phyloP scores from a whole-genome alignment of 2,329 filamentous ascomycete genomes.

The Cladorrhinum sp. region DNA sequence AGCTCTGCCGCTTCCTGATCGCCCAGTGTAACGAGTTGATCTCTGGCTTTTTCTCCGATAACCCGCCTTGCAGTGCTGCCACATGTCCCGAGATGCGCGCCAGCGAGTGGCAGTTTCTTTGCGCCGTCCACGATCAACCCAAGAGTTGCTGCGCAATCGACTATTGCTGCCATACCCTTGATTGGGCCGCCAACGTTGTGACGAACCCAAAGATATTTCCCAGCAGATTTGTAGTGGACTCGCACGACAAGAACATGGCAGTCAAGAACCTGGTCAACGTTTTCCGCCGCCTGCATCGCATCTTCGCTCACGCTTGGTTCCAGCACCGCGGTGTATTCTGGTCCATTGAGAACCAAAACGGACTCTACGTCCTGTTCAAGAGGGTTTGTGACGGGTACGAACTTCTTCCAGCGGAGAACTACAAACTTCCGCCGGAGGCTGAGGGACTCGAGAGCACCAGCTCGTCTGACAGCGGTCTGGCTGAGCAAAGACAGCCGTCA shows the following conservation, averaged over 20 bases:
- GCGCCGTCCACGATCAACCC: constrained; percentile 92
- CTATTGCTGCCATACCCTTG: constrained; percentile 97
- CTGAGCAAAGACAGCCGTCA: constrained; percentile 17
- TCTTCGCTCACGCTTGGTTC: constrained; percentile 99
- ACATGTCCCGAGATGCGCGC: constrained; percentile 99
- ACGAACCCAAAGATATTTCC: constrained; percentile 95
- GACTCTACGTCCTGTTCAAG: constrained; percentile 95
- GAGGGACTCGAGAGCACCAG: constrained; percentile 66
- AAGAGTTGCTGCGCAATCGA: constrained; percentile 98
- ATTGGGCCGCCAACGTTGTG: constrained; percentile 94
- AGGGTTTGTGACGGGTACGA: constrained; percentile 91
- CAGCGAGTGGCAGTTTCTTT: constrained; percentile 98
- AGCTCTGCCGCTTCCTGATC: constrained; percentile 93
- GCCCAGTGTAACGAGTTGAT: constrained; percentile 92
- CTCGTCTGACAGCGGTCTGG: constrained; percentile 19
- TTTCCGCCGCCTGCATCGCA: constrained; percentile 88
- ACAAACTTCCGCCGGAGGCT: constrained; percentile 90
- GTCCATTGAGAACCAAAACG: constrained; percentile 86
- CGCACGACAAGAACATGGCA: constrained; percentile 60
- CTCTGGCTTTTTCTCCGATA: constrained; percentile 87
- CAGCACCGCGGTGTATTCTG: constrained; percentile 94
- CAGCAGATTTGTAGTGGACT: constrained; percentile 67
- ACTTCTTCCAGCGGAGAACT: constrained; percentile 87
- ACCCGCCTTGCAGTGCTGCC: constrained; percentile 78
- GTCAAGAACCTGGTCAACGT: constrained; percentile 89